Evolutionary conservation across 768 basidiomycete genomes (phyloP).

Genomic region (Boletus subparvulus): DNA sequence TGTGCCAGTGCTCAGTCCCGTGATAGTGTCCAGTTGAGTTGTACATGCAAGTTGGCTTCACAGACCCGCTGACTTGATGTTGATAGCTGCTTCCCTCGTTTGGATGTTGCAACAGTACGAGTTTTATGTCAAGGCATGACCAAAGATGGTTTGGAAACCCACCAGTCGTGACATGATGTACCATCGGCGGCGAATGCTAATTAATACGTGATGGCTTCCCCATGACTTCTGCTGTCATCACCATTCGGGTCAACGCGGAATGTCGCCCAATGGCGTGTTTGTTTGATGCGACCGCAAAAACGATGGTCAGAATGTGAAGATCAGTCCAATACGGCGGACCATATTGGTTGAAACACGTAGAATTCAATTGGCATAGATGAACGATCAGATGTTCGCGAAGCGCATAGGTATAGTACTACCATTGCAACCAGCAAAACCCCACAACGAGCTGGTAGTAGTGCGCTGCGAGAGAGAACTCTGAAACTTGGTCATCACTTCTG

Average conservation of each 20-base stretch:
- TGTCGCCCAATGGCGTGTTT: background rate
- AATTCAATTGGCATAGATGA: background rate
- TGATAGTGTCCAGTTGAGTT: slow-evolving; percentile 78
- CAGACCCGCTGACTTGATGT: slow-evolving; percentile 10
- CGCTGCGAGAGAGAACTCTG: slow-evolving; percentile 1
- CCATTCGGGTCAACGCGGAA: slow-evolving; percentile 14
- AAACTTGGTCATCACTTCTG: slow-evolving; percentile 4
- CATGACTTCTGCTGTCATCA: background rate
- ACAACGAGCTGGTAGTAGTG: background rate
- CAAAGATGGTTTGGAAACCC: background rate
- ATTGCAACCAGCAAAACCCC: background rate
- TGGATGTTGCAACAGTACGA: slow-evolving; percentile 89
- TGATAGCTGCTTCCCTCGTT: slow-evolving; percentile 60
- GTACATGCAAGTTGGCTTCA: slow-evolving; percentile 32
- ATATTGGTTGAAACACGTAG: slow-evolving; percentile 13
- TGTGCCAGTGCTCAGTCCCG: slow-evolving; percentile 62
- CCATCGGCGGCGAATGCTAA: background rate
- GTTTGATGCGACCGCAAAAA: background rate
- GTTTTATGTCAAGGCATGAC: slow-evolving; percentile 60
- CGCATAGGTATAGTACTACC: background rate
- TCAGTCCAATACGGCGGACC: slow-evolving; percentile 1
- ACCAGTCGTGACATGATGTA: background rate
- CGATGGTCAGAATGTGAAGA: background rate
- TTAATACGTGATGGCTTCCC: background rate
- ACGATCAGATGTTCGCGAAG: background rate